These are phyloP conservation scores for Xylona heveae DNA, from an alignment of 495 filamentous ascomycete genomes.

Conservation along the genomic window DNA sequence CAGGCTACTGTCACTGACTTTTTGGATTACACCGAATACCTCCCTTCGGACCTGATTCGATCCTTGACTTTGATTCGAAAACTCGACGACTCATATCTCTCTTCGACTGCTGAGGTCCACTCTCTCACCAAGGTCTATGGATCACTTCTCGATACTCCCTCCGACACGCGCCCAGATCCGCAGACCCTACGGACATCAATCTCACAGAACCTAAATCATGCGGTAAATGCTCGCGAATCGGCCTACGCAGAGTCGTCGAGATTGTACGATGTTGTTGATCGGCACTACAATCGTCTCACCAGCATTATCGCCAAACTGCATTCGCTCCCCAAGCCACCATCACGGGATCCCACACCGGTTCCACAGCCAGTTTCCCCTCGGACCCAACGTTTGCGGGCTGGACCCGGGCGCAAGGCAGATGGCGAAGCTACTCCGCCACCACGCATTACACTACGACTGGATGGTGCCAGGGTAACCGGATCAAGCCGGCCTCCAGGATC, in stretches of 20 bases:
- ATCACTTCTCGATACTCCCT: conserved; percentile 36
- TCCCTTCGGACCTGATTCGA: conserved; percentile 78
- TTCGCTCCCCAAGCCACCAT: conserved; percentile 47
- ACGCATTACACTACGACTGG: conserved; percentile 44
- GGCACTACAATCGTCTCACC: conserved; percentile 54
- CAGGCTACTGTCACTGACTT: conserved; percentile 88
- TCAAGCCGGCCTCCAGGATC: neutral
- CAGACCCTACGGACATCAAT: conserved; percentile 51
- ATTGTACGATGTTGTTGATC: conserved; percentile 54
- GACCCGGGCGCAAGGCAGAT: conserved; percentile 18
- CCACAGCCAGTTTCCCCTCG: conserved; percentile 26
- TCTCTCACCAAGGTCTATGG: conserved; percentile 54
- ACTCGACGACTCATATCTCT: conserved; percentile 50
- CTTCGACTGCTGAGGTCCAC: conserved; percentile 45
- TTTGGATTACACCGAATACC: conserved; percentile 91
- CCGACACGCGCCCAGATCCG: conserved; percentile 28
- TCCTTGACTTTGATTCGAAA: conserved; percentile 75
- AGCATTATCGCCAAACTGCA: conserved; percentile 68
- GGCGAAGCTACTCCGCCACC: conserved; percentile 14
- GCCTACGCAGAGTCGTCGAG: conserved; percentile 66
- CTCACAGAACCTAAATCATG: conserved; percentile 49
- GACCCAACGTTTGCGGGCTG: conserved; percentile 26
- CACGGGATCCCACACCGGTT: conserved; percentile 40
- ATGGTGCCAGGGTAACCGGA: conserved; percentile 20
- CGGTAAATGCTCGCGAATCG: conserved; percentile 53